Evolutionary conservation across 73 alveolate genomes (phyloP).

Genomic region (Stentor coeruleus): DNA sequence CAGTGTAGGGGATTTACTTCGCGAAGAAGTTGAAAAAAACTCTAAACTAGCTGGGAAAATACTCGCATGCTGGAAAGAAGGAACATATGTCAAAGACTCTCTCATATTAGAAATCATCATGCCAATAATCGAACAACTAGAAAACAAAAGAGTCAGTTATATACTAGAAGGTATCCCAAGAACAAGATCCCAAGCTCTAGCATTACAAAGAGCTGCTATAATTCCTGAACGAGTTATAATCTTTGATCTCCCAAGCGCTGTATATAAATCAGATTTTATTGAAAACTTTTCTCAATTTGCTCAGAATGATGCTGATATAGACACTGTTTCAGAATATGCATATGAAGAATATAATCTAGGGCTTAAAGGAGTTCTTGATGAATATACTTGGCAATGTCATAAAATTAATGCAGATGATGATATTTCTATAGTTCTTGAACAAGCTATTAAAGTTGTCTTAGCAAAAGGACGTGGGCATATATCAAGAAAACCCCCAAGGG

Average conservation of each 20-base stretch:
- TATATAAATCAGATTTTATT: constrained; percentile 23
- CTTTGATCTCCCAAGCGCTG: constrained; percentile 46
- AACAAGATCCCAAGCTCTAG: constrained; percentile 87
- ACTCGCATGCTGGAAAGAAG: neutral
- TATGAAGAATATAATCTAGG: neutral
- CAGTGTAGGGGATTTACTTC: neutral
- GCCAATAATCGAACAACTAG: constrained; percentile 68
- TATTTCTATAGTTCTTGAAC: neutral
- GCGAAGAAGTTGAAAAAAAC: constrained; percentile 3
- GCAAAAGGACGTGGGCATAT: constrained; percentile 60
- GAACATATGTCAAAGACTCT: constrained; percentile 59
- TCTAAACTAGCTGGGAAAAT: neutral
- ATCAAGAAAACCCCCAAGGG: constrained; percentile 93
- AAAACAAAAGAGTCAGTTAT: constrained; percentile 69
- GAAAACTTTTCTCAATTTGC: neutral
- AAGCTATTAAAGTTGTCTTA: neutral
- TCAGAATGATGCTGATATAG: neutral
- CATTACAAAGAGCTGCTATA: constrained; percentile 87
- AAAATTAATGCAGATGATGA: neutral
- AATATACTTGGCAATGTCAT: neutral
- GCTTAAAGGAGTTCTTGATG: neutral
- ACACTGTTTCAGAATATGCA: neutral
- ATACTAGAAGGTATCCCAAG: constrained; percentile 96
- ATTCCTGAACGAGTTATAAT: constrained; percentile 87
- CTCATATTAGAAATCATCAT: constrained; percentile 72